Conservation (phyloP, 225 moss, liverwort and hornwort genomes). For the Physcomitrellopsis africana region DNA sequence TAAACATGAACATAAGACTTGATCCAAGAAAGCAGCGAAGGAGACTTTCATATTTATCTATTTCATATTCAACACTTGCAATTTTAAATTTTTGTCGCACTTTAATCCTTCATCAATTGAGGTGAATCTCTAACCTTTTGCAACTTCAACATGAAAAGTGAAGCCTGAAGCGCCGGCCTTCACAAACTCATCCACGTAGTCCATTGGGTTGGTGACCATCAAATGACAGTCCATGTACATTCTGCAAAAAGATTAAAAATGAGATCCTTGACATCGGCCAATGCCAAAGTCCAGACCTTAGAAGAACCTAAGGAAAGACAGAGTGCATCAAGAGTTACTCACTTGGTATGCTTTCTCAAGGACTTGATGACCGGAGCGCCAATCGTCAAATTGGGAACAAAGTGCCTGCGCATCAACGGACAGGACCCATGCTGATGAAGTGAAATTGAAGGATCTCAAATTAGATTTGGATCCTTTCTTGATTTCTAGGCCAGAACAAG, state of each 20-base stretch:
- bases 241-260: slow-evolving; percentile 44
- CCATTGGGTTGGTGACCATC: slow-evolving; percentile 96
- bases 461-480: not conserved
- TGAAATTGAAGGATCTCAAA: not conserved
- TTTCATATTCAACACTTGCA: not conserved
- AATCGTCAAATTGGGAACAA: slow-evolving; percentile 94
- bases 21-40: not conserved
- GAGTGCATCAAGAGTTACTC: slow-evolving; percentile 30
- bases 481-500: not conserved
- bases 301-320: slow-evolving; percentile 13
- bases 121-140: slow-evolving; percentile 63
- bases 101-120: not conserved
- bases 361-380: slow-evolving; percentile 96
- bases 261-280: slow-evolving; percentile 23
- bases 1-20: slow-evolving; percentile 2
- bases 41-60: not conserved
- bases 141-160: slow-evolving; percentile 88
- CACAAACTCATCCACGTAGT: slow-evolving; percentile 81
- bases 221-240: slow-evolving; percentile 96
- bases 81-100: not conserved
- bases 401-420: slow-evolving; percentile 73
- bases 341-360: slow-evolving; percentile 90
- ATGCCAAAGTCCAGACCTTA: not conserved
- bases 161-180: slow-evolving; percentile 95
- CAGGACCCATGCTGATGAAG: slow-evolving; percentile 9